Evolutionary conservation across 441 rosid species (phyloP).

Genomic region (Aquilaria agallochum): DNA sequence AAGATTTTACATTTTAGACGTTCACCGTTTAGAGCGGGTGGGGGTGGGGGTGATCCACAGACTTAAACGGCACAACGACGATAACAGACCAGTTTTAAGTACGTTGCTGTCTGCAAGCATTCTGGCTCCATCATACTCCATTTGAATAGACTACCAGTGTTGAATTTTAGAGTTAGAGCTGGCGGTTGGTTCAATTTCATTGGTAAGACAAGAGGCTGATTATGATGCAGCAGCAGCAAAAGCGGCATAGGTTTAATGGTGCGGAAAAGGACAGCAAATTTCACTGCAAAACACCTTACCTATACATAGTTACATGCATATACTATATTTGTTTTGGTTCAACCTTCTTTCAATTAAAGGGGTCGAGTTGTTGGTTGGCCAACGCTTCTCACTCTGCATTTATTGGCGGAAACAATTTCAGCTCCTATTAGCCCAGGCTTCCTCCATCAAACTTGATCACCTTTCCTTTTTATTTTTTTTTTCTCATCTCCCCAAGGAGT

Average conservation of each 20-base stretch:
- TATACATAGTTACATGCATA: no score
- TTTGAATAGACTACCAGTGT: no score
- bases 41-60: no score
- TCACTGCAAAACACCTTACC: neutral
- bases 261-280: slow-evolving; percentile 4
- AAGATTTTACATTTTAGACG: no score
- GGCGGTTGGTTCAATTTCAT: no score
- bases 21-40: no score
- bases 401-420: slow-evolving; percentile 15
- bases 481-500: neutral
- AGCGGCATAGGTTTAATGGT: slow-evolving; percentile 16
- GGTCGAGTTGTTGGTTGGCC: slow-evolving; percentile 32
- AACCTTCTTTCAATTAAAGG: slow-evolving; percentile 9
- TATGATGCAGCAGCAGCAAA: slow-evolving; percentile 12
- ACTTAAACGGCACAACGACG: no score
- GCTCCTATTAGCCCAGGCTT: slow-evolving; percentile 6
- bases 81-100: no score
- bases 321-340: no score
- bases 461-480: slow-evolving; percentile 6
- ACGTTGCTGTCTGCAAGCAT: no score
- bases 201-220: neutral
- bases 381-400: slow-evolving; percentile 26
- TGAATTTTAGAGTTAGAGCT: no score
- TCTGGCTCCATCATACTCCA: no score
- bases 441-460: slow-evolving; percentile 6